Percentiles rank a stretch among this genome's conserved stretches.
Conservation (phyloP, 495 filamentous ascomycete species). For the Podospora sp. region DNA sequence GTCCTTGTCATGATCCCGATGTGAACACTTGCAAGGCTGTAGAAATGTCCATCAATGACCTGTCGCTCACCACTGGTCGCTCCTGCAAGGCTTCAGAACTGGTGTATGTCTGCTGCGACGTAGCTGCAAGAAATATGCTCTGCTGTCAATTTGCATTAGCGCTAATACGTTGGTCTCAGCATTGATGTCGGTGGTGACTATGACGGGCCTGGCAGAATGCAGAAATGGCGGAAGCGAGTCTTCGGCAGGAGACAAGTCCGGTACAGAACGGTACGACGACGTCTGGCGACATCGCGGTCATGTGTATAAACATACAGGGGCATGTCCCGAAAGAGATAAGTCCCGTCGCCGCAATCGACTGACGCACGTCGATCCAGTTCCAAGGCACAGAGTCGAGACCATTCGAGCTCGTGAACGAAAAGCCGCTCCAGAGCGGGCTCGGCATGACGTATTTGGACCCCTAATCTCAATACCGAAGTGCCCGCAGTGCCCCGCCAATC, state of each 20-base stretch:
- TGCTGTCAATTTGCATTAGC: neutral
- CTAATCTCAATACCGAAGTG: conserved; percentile 25
- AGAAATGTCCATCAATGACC: no score
- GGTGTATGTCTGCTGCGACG: neutral
- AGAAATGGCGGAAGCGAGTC: neutral
- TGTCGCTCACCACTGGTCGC: no score
- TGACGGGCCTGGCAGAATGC: neutral
- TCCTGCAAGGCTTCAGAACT: neutral
- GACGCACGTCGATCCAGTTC: conserved; percentile 18
- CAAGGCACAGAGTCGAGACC: neutral
- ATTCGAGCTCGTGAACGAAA: neutral
- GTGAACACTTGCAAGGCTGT: no score
- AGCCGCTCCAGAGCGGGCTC: neutral
- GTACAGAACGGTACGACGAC: conserved; percentile 1
- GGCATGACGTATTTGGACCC: conserved; percentile 38
- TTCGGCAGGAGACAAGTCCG: neutral
- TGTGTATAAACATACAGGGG: neutral
- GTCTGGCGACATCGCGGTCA: conserved; percentile 2
- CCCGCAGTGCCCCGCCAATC: conserved; percentile 23
- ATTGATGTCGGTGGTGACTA: neutral
- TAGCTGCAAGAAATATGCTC: neutral
- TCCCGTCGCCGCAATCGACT: conserved; percentile 17
- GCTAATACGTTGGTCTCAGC: neutral
- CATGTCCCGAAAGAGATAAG: conserved; percentile 6
- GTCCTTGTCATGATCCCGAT: no score